Evolutionary conservation across 2,329 filamentous ascomycete species (phyloP), one percentile per base, ranked within the genome.

Genomic region (Aspergillus brasiliensis): DNA sequence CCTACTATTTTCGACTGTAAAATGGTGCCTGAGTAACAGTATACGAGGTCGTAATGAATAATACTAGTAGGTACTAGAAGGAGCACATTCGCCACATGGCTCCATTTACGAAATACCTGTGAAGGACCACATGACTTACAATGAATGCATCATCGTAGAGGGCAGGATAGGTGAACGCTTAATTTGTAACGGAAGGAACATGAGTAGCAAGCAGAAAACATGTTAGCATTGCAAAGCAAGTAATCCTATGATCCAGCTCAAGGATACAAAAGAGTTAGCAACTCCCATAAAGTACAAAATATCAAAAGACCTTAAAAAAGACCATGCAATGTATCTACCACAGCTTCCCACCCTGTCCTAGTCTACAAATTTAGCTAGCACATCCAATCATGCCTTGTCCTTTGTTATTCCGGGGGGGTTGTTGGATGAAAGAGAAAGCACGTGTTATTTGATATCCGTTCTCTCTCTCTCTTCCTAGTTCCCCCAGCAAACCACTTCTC

Each of bases 321-420:
- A 59, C 62, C 60, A 65, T 65, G 66, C 67, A 64, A 66, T 66
- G 65, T 67, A 67, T 67, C 65, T 67, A 67, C 59, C 55, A 57
- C 54, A 60, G 40, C 44, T 51, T 56, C 34, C 56, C 56, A 63
- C 52, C 28, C n/a, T 46, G 47, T 54, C 53, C 52, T 52, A 59
- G 47, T 54, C 60, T 63, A 61, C 59, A 61, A 40, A 23, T 38
- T 51, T 51, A 17, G 48, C 46, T 40, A 59, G 53, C 37, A 52
- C 54, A 55, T 63, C 21, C 21, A 51, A 49, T 49, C 17, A 49
- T 31, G 25, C 31, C 46, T 31, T 49, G 46, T 49, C 46, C 46
- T 19, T 49, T 49, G 46, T 28, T 27, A 49, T 49, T 34, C 13
- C 3, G 46, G 10, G 46, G 10, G 46, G 46, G n/a, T 42, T 13